A percentile compares a stretch with the other conserved stretches of the same genome.
phyloP scores from a whole-genome alignment of 2,329 filamentous ascomycete species.

The Huntiella bhutanensis region DNA sequence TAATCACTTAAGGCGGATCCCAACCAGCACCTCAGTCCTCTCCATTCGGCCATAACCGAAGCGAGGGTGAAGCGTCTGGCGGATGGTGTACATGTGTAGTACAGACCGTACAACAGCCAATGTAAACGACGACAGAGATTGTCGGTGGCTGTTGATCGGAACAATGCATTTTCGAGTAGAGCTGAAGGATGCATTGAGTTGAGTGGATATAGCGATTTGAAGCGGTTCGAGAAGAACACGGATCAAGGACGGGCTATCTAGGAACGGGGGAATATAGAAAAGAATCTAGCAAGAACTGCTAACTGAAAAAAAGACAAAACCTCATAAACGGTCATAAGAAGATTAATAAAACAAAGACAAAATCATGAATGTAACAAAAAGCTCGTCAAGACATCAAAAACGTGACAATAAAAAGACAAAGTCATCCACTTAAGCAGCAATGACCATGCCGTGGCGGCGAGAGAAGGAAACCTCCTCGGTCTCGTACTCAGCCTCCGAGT shows the following conservation, averaged over 20 bases:
- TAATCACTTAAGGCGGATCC: too few species aligned
- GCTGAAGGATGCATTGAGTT: too few species aligned
- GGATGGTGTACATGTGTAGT: too few species aligned
- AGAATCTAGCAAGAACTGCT: neutral
- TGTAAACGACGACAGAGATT: too few species aligned
- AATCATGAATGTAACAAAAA: neutral
- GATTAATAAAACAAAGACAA: constrained; percentile 1
- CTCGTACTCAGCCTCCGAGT: constrained; percentile 30
- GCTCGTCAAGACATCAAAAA: neutral
- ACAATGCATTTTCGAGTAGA: too few species aligned
- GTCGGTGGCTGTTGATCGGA: too few species aligned
- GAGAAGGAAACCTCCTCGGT: constrained; percentile 27
- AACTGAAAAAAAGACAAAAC: neutral
- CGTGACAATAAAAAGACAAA: neutral
- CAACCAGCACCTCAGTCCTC: too few species aligned
- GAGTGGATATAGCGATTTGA: neutral
- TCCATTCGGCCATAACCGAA: too few species aligned
- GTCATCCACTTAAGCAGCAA: constrained; percentile 17
- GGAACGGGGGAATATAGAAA: neutral
- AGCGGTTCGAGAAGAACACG: neutral
- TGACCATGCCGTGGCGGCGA: constrained; percentile 46
- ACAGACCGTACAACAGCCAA: too few species aligned
- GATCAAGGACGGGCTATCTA: neutral
- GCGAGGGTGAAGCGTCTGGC: too few species aligned
- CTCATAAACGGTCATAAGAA: constrained; percentile 3